Percentiles rank a stretch among this genome's conserved stretches.
Evolutionary conservation across 345 rosid species (phyloP).

Genomic region (Clausena lansium): DNA sequence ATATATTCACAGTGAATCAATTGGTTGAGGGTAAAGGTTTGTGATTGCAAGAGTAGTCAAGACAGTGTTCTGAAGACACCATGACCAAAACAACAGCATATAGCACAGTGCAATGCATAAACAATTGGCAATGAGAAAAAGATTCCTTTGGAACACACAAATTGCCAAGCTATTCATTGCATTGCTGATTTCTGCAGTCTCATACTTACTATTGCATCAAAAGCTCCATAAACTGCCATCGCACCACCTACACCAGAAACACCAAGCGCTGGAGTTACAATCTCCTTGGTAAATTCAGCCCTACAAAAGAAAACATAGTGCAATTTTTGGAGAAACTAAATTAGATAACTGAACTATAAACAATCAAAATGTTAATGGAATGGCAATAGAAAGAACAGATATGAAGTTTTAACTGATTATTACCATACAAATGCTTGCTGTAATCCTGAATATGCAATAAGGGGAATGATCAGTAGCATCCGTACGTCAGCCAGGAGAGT

Average conservation of each 20-base stretch:
- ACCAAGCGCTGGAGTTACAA: constrained; percentile 80
- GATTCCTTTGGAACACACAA: not conserved
- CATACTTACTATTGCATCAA: constrained; percentile 81
- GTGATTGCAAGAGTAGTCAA: not conserved
- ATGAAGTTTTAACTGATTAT: constrained; percentile 5
- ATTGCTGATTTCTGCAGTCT: not conserved
- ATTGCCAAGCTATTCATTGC: not conserved
- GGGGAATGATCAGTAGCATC: constrained; percentile 81
- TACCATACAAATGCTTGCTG: constrained; percentile 99
- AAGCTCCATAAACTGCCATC: constrained; percentile 91
- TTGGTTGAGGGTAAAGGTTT: not conserved
- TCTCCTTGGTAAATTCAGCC: constrained; percentile 89
- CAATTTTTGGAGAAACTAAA: not conserved
- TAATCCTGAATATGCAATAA: constrained; percentile 84
- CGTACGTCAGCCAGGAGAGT: constrained; percentile 65
- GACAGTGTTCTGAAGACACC: not conserved
- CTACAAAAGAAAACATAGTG: constrained; percentile 30
- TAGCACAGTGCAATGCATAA: not conserved
- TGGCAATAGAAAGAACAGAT: not conserved
- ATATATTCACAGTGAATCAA: not conserved
- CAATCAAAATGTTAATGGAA: not conserved
- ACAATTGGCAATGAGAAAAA: not conserved
- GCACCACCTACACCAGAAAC: constrained; percentile 86
- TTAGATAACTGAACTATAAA: not conserved
- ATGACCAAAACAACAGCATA: not conserved